Base-by-base conservation (phyloP, 2,329 filamentous ascomycete species). In the Ceratocystis huliohia region DNA sequence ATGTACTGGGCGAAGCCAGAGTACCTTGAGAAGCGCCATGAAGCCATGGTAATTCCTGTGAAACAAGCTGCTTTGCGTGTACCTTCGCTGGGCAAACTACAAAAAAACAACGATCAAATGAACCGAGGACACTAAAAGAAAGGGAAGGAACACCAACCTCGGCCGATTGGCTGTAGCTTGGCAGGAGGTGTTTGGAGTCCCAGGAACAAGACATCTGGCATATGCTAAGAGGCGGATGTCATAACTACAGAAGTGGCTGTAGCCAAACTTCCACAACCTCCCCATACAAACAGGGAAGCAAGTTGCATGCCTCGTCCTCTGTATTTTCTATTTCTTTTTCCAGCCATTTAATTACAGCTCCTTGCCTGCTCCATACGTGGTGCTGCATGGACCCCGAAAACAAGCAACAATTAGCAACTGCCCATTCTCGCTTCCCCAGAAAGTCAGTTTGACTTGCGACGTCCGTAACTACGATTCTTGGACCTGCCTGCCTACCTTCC, bases 311-410 rank as follows among this genome's bases (percentile, higher is more conserved):
- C 48, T 57, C 10, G 50, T n/a, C 37, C 15, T 41, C 48, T 37
- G 46, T n/a, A 48, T 56, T 66, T 61, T 62, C 66, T 44, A 61
- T 66, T 69, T 50, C 63, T 65, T 66, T 69, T 61, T 59, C 66
- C 41, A 63, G 48, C 62, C 57, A 28, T 66, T 64, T 45, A 37
- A 67, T 44, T 69, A 53, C 25, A 53, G 37, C 15, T 65, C 66
- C 66, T 44, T 69, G 59, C n/a, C 61, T 69, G 30, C 56, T 8
- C 56, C 25, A 13, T 59, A 8, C 8, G 25, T 37, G 37, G 56
- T 59, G 17, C 28, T 41, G 56, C 13, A 37, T 59, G 37, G 30
- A 59, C 56, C 56, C 15, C 15, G 13, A 20, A 10, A 61, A 33
- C 57, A 20, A 56, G 20, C 50, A 56, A 13, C 8, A 59, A 59